phyloP scores from a whole-genome alignment of 2,329 filamentous ascomycete species.

The Podosphaera leucotricha region DNA sequence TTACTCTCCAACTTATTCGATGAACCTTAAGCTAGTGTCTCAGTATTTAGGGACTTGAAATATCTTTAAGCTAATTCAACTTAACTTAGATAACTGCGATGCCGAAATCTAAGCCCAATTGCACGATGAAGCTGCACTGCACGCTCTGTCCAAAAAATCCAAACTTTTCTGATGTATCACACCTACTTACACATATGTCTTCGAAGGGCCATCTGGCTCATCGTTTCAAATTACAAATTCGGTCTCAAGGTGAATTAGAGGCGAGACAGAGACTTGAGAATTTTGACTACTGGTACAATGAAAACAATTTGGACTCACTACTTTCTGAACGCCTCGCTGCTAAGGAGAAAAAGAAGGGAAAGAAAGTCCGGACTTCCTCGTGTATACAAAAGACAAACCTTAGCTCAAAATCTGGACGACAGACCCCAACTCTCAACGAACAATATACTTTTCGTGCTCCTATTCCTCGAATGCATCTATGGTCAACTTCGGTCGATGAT shows the following conservation, averaged over 20 bases:
- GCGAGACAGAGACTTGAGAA: slow-evolving; percentile 36
- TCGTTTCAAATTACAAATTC: slow-evolving; percentile 60
- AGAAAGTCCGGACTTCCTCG: not conserved
- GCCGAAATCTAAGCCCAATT: slow-evolving; percentile 7
- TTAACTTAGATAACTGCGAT: slow-evolving; percentile 3
- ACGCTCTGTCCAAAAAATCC: slow-evolving; percentile 61
- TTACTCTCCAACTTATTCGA: not conserved
- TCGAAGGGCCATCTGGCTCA: slow-evolving; percentile 82
- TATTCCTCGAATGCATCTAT: slow-evolving; percentile 15
- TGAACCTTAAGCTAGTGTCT: not conserved
- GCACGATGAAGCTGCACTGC: slow-evolving; percentile 46
- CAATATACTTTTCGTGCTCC: slow-evolving; percentile 10
- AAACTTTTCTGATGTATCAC: slow-evolving; percentile 71
- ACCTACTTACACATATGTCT: slow-evolving; percentile 73
- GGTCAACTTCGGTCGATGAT: slow-evolving; percentile 5
- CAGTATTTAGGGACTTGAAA: not conserved
- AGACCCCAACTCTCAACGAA: not conserved
- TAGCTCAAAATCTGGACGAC: not conserved
- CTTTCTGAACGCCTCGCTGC: slow-evolving; percentile 55
- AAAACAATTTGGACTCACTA: slow-evolving; percentile 44
- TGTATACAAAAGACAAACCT: not conserved
- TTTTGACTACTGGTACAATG: slow-evolving; percentile 60
- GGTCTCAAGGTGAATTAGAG: slow-evolving; percentile 39
- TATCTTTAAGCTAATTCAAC: not conserved
- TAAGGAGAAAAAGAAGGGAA: slow-evolving; percentile 42